Conservation (phyloP, 352 stramenopile species). For the Peronospora destructor region DNA sequence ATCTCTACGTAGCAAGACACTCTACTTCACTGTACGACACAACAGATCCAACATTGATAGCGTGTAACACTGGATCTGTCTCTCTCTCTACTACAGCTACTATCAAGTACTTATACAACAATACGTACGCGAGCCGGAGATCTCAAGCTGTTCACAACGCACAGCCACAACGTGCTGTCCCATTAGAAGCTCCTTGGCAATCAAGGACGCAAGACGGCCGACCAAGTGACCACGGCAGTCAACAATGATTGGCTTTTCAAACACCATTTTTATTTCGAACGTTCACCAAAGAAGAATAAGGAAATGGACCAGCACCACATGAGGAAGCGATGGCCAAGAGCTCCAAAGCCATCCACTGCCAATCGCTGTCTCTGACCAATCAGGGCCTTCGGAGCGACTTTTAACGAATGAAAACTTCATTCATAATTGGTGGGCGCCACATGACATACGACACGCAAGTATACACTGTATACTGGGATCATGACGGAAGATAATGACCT, state of each 20-base stretch:
- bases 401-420: conserved; percentile 11
- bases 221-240: conserved; percentile 98
- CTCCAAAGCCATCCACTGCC: conserved; percentile 11
- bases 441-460: background rate
- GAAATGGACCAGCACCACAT: conserved; percentile 48
- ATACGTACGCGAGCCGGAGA: conserved; percentile 94
- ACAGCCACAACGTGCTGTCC: conserved; percentile 98
- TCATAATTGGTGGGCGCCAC: conserved; percentile 2
- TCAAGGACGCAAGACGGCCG: conserved; percentile 95
- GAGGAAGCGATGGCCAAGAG: background rate
- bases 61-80: background rate
- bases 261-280: conserved; percentile 73
- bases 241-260: conserved; percentile 95
- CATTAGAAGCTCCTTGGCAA: conserved; percentile 98
- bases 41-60: conserved; percentile 2
- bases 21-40: conserved; percentile 11
- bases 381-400: conserved; percentile 1
- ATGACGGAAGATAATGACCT: conserved; percentile 11
- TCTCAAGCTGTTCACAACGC: conserved; percentile 96
- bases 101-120: background rate
- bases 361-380: conserved; percentile 25
- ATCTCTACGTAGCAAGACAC: conserved; percentile 24
- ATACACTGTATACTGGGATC: background rate
- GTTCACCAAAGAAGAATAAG: conserved; percentile 42
- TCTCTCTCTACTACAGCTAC: conserved; percentile 4